Evolutionary conservation across 176 grass and related monocot genomes (phyloP).

Genomic region (Alloteropsis semialata): DNA sequence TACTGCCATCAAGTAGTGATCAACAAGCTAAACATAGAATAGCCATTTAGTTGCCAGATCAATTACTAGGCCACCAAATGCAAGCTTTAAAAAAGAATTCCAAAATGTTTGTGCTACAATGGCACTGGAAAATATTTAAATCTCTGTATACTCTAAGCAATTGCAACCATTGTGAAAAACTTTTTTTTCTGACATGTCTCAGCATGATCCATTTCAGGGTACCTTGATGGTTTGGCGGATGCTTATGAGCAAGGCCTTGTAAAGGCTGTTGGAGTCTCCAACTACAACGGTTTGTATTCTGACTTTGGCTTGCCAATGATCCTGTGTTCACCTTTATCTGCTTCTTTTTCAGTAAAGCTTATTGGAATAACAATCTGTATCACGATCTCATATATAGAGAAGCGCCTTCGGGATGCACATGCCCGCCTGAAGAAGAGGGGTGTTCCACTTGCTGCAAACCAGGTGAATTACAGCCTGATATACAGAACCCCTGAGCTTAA

Average conservation of each 20-base stretch:
- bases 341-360: not conserved
- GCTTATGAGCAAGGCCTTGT: conserved; percentile 93
- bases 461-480: conserved; percentile 79
- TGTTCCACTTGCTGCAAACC: conserved; percentile 69
- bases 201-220: conserved; percentile 49
- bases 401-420: conserved; percentile 62
- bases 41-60: no score
- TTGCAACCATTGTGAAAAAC: no score
- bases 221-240: conserved; percentile 89
- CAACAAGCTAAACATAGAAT: no score
- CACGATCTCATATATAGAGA: conserved; percentile 33
- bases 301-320: not conserved
- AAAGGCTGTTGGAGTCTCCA: conserved; percentile 92
- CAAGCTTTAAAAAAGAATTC: no score
- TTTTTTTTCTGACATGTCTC: conserved; percentile 22
- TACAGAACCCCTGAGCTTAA: conserved; percentile 67
- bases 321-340: not conserved
- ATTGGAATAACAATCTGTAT: not conserved
- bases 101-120: no score
- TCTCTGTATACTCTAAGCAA: no score
- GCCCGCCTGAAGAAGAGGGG: conserved; percentile 68
- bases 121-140: no score
- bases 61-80: no score
- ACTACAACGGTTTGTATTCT: conserved; percentile 66
- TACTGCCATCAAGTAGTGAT: no score